Base-by-base conservation (phyloP, 148 eudicot genomes). In the Rhododendron ovatum region DNA sequence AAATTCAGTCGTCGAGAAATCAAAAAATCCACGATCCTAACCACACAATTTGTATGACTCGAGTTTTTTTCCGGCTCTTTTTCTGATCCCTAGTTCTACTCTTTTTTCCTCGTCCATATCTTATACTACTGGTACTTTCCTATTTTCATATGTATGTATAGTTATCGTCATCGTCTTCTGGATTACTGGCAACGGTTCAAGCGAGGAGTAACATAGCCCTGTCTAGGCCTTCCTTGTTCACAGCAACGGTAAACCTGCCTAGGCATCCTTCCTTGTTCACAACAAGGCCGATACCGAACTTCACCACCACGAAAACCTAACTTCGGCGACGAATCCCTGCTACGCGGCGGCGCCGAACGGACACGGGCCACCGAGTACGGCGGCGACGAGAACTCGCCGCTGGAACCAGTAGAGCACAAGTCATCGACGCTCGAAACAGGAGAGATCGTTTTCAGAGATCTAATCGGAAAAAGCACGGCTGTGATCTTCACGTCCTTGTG, bases 401-500 rank as follows among this genome's bases (percentile, higher is more conserved):
- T 82, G 30, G 84, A 82, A 33, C 83, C 85, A 3, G 90, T 86
- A 10, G 95, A 84, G 0, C 65, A 53, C n/a, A 51, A 6, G 50
- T 80, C 83, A 2, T 82, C 84, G 48, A 22, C 84, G 24, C 84
- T 82, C 2, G 84, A 59, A 41, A 84, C 85, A 7, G 91, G 88
- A 6, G 95, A 84, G 0, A 81, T n/a, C n/a, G 83, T 80, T 55
- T 87, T 88, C 39, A 48, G 10, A 12, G 91, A 80, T 57, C 90
- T 86, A 1, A 87, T 33, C 22, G 92, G 93, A 45, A 89, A 89
- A 11, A 96, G 92, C 73, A 95, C 85, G 0, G 94, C 98, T 84
- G 94, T 89, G 79, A 96, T 92, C 89, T 96, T 96, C 86, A 89
- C n/a, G 7, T 88, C 94, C 81, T 86, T 91, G 2, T 86, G 86